Base-by-base conservation (phyloP, 2,329 filamentous ascomycete genomes). In the Shiraia bambusicola region DNA sequence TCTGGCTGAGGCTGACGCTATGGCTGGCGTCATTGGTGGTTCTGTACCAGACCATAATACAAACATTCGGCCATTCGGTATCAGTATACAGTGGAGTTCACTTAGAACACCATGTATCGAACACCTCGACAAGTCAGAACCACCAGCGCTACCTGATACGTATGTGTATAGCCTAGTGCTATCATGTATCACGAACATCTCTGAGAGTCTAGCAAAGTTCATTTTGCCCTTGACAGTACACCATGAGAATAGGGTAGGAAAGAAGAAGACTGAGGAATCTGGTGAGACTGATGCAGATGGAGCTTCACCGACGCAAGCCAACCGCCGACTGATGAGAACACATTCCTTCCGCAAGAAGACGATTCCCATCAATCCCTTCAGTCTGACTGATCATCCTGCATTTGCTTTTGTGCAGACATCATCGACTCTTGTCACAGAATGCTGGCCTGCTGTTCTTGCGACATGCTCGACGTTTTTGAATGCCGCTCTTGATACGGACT, bases 401-500 rank as follows among this genome's bases (percentile, higher is more conserved):
- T 78, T 83, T 37, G 65, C 75, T 1, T 86, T 89, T 35, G 82
- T 97, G 42, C 81, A 84, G 58, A 82, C 83, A 2, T 92, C 88
- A 56, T 88, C 89, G 10, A 79, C 79, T 8, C 86, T 98, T 40
- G 86, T 98, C 16, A 88, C 94, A 3, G 80, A 88, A 53, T 97
- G 92, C 66, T 98, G 93, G 93, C 93, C 93, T 33, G 93, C 93
- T 10, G 84, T 97, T 28, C 79, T 98, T 34, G 92, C 93, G 1
- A 93, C 90, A 2, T 96, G 90, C 58, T 98, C 93, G 0, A 96
- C 92, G 0, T 98, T 97, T 62, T 73, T 98, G 13, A 94, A 95
- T 62, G 88, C 93, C 22, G 84, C 92, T 0, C 74, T 98, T 3
- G 93, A 98, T 63, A 86, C 88, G 1, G 90, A 96, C 38, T 96